Percentiles rank a stretch among this genome's conserved stretches.
Conservation (phyloP, 768 basidiomycete genomes). For the Sporobolomyces roseus region DNA sequence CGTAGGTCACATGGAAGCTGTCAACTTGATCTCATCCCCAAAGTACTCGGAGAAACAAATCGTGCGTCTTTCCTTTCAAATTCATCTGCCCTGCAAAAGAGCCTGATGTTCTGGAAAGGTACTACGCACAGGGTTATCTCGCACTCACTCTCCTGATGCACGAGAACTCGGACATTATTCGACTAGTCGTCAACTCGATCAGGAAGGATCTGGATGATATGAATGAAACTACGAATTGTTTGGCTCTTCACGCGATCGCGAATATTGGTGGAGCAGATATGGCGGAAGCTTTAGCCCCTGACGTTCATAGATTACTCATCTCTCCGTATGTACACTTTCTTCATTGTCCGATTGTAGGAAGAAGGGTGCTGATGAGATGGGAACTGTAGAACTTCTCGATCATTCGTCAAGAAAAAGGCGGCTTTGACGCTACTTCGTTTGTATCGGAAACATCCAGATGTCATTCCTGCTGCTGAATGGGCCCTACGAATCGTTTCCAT, state of each 20-base stretch:
- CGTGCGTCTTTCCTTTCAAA: constrained; percentile 55
- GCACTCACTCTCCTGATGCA: constrained; percentile 97
- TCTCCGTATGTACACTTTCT: constrained; percentile 62
- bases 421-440: constrained; percentile 86
- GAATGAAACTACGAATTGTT: constrained; percentile 89
- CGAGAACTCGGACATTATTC: constrained; percentile 94
- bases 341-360: too few relatives aligned
- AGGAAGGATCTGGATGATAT: constrained; percentile 93
- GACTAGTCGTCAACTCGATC: constrained; percentile 96
- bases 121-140: constrained; percentile 90
- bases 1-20: constrained; percentile 98
- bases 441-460: constrained; percentile 92
- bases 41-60: constrained; percentile 99
- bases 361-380: too few relatives aligned
- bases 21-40: constrained; percentile 88
- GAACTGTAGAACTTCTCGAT: constrained; percentile 82
- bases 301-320: constrained; percentile 89
- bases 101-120: too few relatives aligned
- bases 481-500: constrained; percentile 87
- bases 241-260: constrained; percentile 95
- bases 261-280: constrained; percentile 97
- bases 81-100: constrained; percentile 15
- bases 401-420: constrained; percentile 97
- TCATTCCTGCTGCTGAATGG: constrained; percentile 92
- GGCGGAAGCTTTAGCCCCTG: constrained; percentile 89